Base-by-base conservation (phyloP, 2,329 filamentous ascomycete genomes). In the Ophiosphaerella herpotricha region DNA sequence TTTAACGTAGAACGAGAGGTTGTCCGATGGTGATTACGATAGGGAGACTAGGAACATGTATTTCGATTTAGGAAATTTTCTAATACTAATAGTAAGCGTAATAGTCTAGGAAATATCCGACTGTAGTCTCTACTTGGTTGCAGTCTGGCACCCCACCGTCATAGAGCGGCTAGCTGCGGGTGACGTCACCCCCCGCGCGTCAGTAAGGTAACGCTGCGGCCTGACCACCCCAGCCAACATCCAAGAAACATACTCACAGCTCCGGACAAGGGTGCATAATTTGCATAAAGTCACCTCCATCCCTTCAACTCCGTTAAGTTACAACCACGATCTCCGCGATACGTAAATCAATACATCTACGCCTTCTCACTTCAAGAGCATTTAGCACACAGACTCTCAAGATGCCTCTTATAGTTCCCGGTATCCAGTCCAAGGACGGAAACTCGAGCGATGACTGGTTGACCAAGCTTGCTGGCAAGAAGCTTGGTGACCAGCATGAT, bases 401-500 rank as follows among this genome's bases (percentile, higher is more conserved):
- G 18, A 81, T 81, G 78, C 78, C 78, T 71, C 78, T 81, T 67
- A 77, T 81, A 52, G 74, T 80, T 12, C 78, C 78, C 37, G 77
- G 77, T 46, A 58, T 79, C 34, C 71, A 72, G 64, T 73, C 69
- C 63, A 74, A 68, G 33, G 61, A 63, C 18, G 67, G 66, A 14
- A 13, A 14, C 44, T 59, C 58, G 12, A 31, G 71, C 46, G 53
- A 71, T 9, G 69, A 78, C 47, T 81, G 78, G 78, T 67, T 70
- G 64, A 73, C 68, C 59, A 75, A 80, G 71, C 70, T 81, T 18
- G 73, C 77, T 63, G 78, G 78, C 58, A 81, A 81, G 77, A 80
- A 79, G 66, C 64, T 81, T 33, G 78, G 78, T 11, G 78, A 81
- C 12, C 47, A 52, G 24, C 73, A 72, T 35, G 71, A 79, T 50